A percentile compares a stretch with the other conserved stretches of the same genome.
phyloP scores from a whole-genome alignment of 1,284 basidiomycete species.

The Pterulicium gracile region DNA sequence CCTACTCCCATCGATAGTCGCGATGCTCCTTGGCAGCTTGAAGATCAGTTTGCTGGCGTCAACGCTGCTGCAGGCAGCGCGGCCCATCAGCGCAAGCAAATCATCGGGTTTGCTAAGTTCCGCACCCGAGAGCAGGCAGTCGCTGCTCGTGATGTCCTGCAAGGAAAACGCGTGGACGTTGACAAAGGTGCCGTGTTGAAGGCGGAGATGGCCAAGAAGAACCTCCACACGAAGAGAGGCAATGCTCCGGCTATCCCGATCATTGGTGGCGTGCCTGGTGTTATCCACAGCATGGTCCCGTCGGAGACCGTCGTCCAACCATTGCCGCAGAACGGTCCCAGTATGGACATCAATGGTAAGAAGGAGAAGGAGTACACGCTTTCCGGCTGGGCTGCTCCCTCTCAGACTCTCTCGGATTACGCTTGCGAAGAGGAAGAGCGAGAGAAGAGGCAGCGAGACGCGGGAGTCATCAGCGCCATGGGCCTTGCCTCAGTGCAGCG shows the following conservation, averaged over 20 bases:
- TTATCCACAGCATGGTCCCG: background rate
- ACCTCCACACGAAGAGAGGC: conserved; percentile 88
- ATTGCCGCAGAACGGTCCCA: too few relatives aligned
- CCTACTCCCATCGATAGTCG: conserved; percentile 59
- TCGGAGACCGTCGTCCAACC: too few relatives aligned
- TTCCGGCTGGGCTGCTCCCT: background rate
- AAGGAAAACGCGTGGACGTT: conserved; percentile 88
- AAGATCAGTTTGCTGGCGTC: conserved; percentile 30
- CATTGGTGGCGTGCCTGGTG: background rate
- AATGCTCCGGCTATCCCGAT: conserved; percentile 30
- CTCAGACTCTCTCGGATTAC: conserved; percentile 1
- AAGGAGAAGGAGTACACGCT: too few relatives aligned
- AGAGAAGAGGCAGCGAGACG: conserved; percentile 20
- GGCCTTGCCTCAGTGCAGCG: conserved; percentile 28
- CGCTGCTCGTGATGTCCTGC: conserved; percentile 80
- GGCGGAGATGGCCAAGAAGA: conserved; percentile 99
- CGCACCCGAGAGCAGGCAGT: conserved; percentile 81
- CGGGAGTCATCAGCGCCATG: conserved; percentile 24
- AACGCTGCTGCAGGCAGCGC: conserved; percentile 20
- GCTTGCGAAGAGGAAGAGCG: conserved; percentile 30
- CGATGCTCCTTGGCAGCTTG: conserved; percentile 44
- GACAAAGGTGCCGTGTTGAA: conserved; percentile 92
- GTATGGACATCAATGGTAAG: too few relatives aligned
- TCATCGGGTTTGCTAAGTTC: conserved; percentile 98
- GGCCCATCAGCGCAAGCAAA: conserved; percentile 74